Conservation (phyloP, 1,284 basidiomycete species). For the Cutaneotrichosporon sp. region DNA sequence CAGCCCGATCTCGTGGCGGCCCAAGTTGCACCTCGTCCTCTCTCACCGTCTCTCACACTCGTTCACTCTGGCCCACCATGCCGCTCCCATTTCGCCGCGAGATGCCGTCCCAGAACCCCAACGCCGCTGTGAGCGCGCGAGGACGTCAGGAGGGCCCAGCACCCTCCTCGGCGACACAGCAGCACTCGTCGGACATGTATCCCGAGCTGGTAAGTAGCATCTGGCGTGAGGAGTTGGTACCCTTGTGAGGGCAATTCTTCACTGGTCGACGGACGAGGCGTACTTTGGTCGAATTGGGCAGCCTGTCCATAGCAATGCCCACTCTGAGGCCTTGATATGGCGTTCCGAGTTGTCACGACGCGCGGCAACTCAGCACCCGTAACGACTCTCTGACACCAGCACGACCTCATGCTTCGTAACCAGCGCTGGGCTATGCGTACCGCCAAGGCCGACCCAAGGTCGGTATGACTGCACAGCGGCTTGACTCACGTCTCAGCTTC, state of each 20-base stretch:
- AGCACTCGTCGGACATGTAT: background rate
- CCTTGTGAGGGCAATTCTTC: too few relatives aligned
- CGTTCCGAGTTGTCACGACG: too few relatives aligned
- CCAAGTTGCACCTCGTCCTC: background rate
- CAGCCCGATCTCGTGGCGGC: background rate
- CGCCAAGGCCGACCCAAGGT: slow-evolving; percentile 11
- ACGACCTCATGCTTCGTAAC: slow-evolving; percentile 21
- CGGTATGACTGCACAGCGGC: background rate
- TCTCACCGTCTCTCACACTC: background rate
- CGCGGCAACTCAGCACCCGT: background rate
- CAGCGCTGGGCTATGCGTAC: slow-evolving; percentile 16
- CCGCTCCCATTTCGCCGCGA: slow-evolving; percentile 1
- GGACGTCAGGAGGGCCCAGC: background rate
- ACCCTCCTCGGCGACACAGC: background rate
- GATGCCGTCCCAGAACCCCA: background rate
- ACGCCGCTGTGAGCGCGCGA: background rate
- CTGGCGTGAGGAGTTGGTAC: too few relatives aligned
- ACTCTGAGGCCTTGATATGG: too few relatives aligned
- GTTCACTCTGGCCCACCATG: background rate
- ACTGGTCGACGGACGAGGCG: too few relatives aligned
- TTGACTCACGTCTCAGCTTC: slow-evolving; percentile 25
- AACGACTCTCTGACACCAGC: slow-evolving; percentile 7
- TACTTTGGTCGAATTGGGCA: too few relatives aligned
- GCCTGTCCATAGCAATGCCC: too few relatives aligned
- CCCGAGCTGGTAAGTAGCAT: slow-evolving; percentile 3